These are phyloP conservation scores for Actinomucor elegans DNA, from an alignment of 371 early-diverging fungal genomes.

Conservation along the genomic window DNA sequence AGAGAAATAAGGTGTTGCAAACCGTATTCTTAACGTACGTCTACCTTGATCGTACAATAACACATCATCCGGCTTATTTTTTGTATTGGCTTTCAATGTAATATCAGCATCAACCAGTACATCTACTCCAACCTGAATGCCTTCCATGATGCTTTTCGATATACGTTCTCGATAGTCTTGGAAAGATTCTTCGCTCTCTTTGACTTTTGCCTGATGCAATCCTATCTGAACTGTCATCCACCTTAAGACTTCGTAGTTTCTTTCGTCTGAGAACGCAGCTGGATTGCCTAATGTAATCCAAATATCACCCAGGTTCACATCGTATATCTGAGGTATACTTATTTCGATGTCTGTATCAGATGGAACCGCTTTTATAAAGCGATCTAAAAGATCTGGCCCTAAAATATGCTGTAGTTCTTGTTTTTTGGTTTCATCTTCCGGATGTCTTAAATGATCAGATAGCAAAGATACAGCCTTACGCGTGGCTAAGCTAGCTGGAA, in stretches of 20 bases:
- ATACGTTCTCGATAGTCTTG: conserved; percentile 44
- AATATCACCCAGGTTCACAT: conserved; percentile 51
- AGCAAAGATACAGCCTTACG: conserved; percentile 41
- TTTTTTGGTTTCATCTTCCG: conserved; percentile 12
- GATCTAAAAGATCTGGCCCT: conserved; percentile 42
- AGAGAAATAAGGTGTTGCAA: conserved; percentile 60
- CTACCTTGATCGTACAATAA: conserved; percentile 50
- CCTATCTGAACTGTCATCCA: conserved; percentile 48
- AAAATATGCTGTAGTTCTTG: conserved; percentile 36
- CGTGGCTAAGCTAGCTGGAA: conserved; percentile 47
- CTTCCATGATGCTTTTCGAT: conserved; percentile 49
- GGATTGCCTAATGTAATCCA: conserved; percentile 54
- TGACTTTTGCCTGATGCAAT: conserved; percentile 14
- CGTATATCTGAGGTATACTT: conserved; percentile 52
- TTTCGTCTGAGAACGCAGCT: conserved; percentile 23
- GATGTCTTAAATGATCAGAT: conserved; percentile 31
- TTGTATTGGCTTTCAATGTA: conserved; percentile 31
- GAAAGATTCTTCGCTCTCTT: conserved; percentile 43
- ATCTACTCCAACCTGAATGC: conserved; percentile 54
- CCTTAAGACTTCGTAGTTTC: conserved; percentile 31
- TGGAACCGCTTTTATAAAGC: conserved; percentile 28
- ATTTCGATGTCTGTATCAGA: conserved; percentile 27
- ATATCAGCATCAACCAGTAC: conserved; percentile 59
- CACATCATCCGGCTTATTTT: conserved; percentile 15
- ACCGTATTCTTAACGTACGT: conserved; percentile 50